These are phyloP conservation scores for Penicillium daleae DNA, from an alignment of 495 filamentous ascomycete species.

Conservation along the genomic window DNA sequence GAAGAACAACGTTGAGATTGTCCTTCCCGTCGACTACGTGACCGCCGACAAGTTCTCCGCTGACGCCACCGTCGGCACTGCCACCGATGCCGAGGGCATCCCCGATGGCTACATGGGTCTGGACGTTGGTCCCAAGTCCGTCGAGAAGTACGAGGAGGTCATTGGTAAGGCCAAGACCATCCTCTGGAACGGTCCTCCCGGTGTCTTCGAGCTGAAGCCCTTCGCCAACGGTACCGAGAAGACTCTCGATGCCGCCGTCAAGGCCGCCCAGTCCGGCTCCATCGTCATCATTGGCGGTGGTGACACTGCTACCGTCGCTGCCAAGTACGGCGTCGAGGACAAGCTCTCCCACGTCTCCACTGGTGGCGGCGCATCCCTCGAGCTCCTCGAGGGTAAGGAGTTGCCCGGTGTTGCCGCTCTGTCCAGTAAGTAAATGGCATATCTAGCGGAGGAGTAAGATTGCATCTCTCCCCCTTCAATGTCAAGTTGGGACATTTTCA, in stretches of 20 bases:
- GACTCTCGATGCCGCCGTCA: conserved; percentile 83
- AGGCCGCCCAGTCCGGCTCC: conserved; percentile 75
- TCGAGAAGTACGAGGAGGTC: conserved; percentile 81
- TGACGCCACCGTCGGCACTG: conserved; percentile 78
- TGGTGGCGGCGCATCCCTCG: conserved; percentile 92
- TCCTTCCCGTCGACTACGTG: conserved; percentile 93
- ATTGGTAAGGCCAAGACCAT: conserved; percentile 92
- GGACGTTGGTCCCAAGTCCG: conserved; percentile 86
- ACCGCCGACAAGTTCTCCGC: conserved; percentile 92
- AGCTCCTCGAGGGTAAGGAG: conserved; percentile 96
- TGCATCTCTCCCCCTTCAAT: not conserved
- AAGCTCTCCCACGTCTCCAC: conserved; percentile 98
- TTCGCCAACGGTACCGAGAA: conserved; percentile 91
- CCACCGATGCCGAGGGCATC: conserved; percentile 86
- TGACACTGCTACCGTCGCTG: conserved; percentile 96
- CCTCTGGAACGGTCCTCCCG: conserved; percentile 97
- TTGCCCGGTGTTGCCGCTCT: conserved; percentile 92
- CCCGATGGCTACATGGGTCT: conserved; percentile 98
- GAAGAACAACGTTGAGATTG: conserved; percentile 91
- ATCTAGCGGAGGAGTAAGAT: not conserved
- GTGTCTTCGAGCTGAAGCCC: conserved; percentile 95
- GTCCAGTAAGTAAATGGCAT: conserved; percentile 75
- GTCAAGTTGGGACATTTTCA: conserved; percentile 23
- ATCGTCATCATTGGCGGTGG: conserved; percentile 98
- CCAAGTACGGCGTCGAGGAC: conserved; percentile 93